These are phyloP conservation scores for Epichloe hybrida DNA, from an alignment of 2,329 filamentous ascomycete genomes.

Conservation along the genomic window DNA sequence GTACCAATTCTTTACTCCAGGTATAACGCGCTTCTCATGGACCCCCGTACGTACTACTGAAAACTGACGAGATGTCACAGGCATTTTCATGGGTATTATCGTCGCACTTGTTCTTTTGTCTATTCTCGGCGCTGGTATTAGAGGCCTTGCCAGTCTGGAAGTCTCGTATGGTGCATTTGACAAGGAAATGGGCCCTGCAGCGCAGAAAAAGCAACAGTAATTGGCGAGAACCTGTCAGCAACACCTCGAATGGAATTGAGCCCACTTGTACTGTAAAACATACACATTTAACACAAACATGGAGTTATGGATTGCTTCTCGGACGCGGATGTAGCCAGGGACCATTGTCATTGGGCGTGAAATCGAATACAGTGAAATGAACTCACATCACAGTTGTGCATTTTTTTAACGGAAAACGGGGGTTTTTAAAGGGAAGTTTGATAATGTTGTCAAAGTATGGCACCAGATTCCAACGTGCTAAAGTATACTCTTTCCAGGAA, in stretches of 20 bases:
- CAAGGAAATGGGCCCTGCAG: conserved; percentile 83
- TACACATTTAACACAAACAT: conserved; percentile 2
- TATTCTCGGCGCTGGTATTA: conserved; percentile 68
- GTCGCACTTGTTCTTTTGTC: conserved; percentile 56
- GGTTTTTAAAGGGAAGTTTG: background rate
- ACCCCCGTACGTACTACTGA: background rate
- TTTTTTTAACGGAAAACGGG: background rate
- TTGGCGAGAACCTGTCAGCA: conserved; percentile 1
- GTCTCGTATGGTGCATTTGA: conserved; percentile 92
- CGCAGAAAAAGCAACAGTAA: conserved; percentile 59
- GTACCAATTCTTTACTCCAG: conserved; percentile 88
- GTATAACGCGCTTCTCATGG: conserved; percentile 27
- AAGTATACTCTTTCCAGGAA: background rate
- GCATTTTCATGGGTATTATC: conserved; percentile 77
- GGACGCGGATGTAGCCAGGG: background rate
- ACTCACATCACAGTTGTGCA: background rate
- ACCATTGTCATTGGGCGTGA: background rate
- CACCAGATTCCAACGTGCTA: background rate
- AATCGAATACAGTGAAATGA: background rate
- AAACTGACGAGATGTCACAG: conserved; percentile 28
- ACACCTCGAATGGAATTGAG: background rate
- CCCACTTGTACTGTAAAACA: conserved; percentile 6
- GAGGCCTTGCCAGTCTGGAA: conserved; percentile 64
- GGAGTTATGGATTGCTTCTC: conserved; percentile 9
- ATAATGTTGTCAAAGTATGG: background rate